These are phyloP conservation scores for Exophiala calicioides DNA, from an alignment of 2,329 filamentous ascomycete species.

Conservation along the genomic window DNA sequence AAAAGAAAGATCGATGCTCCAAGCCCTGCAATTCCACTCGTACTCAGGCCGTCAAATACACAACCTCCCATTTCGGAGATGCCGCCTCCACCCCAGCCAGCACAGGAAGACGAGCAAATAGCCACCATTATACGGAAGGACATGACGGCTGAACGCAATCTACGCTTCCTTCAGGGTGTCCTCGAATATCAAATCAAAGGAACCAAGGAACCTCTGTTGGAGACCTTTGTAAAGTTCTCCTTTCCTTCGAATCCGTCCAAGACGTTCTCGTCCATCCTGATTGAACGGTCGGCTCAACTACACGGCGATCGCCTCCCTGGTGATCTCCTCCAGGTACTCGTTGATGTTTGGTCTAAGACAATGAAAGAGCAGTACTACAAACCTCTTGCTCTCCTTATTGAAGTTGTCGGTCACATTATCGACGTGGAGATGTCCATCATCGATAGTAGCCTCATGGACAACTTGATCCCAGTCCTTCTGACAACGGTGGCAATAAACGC, in stretches of 20 bases:
- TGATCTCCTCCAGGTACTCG: slow-evolving; percentile 52
- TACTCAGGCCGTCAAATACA: slow-evolving; percentile 35
- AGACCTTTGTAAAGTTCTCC: slow-evolving; percentile 52
- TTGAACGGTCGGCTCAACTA: slow-evolving; percentile 51
- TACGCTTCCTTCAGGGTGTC: slow-evolving; percentile 54
- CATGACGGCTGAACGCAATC: slow-evolving; percentile 32
- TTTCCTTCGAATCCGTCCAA: slow-evolving; percentile 55
- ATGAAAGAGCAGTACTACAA: slow-evolving; percentile 55
- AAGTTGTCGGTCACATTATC: slow-evolving; percentile 44
- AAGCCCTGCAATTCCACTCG: slow-evolving; percentile 51
- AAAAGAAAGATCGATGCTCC: slow-evolving; percentile 55
- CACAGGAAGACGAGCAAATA: slow-evolving; percentile 24
- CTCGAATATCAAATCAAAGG: slow-evolving; percentile 56
- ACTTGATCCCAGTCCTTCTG: slow-evolving; percentile 44
- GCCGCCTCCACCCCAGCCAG: slow-evolving; percentile 32
- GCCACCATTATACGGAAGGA: slow-evolving; percentile 22
- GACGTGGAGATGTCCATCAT: slow-evolving; percentile 40
- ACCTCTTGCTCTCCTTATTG: slow-evolving; percentile 45
- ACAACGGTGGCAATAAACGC: slow-evolving; percentile 56
- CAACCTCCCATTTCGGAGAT: slow-evolving; percentile 8
- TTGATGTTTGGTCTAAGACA: slow-evolving; percentile 58
- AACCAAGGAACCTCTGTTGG: slow-evolving; percentile 53
- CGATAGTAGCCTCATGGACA: slow-evolving; percentile 40
- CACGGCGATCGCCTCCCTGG: slow-evolving; percentile 49
- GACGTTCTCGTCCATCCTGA: slow-evolving; percentile 56